Percentiles rank a stretch among this genome's conserved stretches.
Conservation (phyloP, 2,329 filamentous ascomycete species). For the Paraphoma sp. region DNA sequence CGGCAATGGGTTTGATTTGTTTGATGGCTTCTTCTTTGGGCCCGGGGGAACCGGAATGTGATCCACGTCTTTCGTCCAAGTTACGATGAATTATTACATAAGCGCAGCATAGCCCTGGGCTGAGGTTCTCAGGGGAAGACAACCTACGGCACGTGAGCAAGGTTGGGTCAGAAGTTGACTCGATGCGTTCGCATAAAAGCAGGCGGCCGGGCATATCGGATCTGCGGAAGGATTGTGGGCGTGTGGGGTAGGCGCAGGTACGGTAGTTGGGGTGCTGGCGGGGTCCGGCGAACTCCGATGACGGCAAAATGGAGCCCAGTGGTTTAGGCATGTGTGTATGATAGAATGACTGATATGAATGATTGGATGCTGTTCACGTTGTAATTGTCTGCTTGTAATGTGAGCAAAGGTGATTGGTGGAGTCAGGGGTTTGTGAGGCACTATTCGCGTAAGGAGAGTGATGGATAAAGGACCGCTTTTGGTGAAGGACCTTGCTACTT, state of each 20-base stretch:
- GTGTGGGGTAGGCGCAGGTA: background rate
- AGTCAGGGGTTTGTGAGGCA: too few relatives aligned
- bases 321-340: background rate
- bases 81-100: background rate
- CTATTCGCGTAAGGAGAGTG: too few relatives aligned
- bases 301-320: background rate
- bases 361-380: background rate
- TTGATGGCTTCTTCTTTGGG: constrained; percentile 67
- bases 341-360: background rate
- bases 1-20: constrained; percentile 56
- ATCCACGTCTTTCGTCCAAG: background rate
- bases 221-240: background rate
- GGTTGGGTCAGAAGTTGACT: background rate
- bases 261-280: background rate
- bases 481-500: too few relatives aligned
- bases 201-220: background rate
- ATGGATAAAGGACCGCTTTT: too few relatives aligned
- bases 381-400: background rate
- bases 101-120: too few relatives aligned
- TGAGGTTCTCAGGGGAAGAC: background rate
- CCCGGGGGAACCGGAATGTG: constrained; percentile 28
- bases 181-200: constrained; percentile 3
- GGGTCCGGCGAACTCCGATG: constrained; percentile 6
- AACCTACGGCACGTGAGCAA: background rate
- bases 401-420: background rate